These are phyloP conservation scores for Liquidambar formosana DNA, from an alignment of 164 flowering plant species.

Conservation along the genomic window DNA sequence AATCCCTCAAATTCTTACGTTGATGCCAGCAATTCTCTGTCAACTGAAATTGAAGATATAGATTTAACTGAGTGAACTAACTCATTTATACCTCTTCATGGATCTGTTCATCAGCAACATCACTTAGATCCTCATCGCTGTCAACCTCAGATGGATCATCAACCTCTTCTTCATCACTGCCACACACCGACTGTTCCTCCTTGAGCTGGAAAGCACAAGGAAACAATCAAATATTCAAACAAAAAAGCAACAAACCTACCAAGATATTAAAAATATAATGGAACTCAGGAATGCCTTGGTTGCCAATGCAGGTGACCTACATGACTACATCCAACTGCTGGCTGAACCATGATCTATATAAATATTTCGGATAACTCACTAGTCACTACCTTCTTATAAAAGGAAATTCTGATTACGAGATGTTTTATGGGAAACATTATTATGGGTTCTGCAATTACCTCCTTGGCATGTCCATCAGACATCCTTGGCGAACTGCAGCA, in stretches of 20 bases:
- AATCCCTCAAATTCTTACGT: neutral
- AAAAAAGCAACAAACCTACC: neutral
- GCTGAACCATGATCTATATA: neutral
- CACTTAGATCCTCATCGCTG: constrained; percentile 88
- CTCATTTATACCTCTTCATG: constrained; percentile 72
- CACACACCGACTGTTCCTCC: constrained; percentile 76
- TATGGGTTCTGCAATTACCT: constrained; percentile 40
- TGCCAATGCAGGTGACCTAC: neutral
- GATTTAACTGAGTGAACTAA: too few relatives aligned
- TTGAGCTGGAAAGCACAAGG: constrained; percentile 49
- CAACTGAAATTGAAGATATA: neutral
- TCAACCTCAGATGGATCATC: constrained; percentile 66
- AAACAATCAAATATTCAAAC: neutral
- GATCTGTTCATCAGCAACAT: constrained; percentile 37
- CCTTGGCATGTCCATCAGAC: constrained; percentile 76
- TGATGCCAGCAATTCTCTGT: neutral
- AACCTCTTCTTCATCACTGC: constrained; percentile 95
- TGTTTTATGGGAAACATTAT: too few relatives aligned
- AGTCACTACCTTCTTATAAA: neutral
- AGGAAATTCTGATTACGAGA: too few relatives aligned
- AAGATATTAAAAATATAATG: neutral
- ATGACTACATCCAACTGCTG: neutral
- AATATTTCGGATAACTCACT: neutral
- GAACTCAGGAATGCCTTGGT: neutral
- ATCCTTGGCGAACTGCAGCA: constrained; percentile 88